Percentiles rank a stretch among this genome's conserved stretches.
These are phyloP conservation scores for Hevea brasiliensis DNA, from an alignment of 345 rosid genomes.

Conservation along the genomic window DNA sequence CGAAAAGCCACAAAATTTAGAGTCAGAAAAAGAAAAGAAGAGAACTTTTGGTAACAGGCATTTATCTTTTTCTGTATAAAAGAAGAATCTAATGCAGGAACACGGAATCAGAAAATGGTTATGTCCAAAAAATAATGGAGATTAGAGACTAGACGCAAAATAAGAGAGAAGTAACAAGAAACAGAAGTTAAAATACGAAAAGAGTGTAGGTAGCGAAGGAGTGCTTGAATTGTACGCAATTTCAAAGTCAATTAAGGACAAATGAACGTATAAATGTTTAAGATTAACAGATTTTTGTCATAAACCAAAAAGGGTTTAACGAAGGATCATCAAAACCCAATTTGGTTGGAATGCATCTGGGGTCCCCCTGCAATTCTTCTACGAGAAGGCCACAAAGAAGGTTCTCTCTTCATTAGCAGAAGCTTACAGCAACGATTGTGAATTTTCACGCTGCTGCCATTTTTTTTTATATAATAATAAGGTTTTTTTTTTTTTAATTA, in stretches of 20 bases:
- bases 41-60: conserved; percentile 15
- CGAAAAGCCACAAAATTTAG: conserved; percentile 28
- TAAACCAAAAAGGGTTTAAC: conserved; percentile 25
- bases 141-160: conserved; percentile 16
- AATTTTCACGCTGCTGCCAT: neutral
- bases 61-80: conserved; percentile 17
- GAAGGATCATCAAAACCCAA: conserved; percentile 31
- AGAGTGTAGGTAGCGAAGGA: conserved; percentile 14
- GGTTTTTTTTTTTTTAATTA: too few relatives aligned
- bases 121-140: conserved; percentile 19
- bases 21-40: conserved; percentile 17
- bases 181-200: conserved; percentile 30
- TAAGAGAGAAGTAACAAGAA: conserved; percentile 5
- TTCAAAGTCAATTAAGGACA: conserved; percentile 43
- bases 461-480: too few relatives aligned
- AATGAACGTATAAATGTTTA: neutral
- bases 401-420: neutral
- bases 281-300: neutral
- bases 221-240: conserved; percentile 45
- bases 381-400: conserved; percentile 9
- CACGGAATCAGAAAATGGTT: conserved; percentile 18
- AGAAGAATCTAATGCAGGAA: conserved; percentile 23
- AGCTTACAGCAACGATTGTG: neutral
- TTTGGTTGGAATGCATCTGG: conserved; percentile 1
- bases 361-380: neutral